phyloP scores from a whole-genome alignment of 1,284 basidiomycete species.

The Cryptococcus depauperatus region DNA sequence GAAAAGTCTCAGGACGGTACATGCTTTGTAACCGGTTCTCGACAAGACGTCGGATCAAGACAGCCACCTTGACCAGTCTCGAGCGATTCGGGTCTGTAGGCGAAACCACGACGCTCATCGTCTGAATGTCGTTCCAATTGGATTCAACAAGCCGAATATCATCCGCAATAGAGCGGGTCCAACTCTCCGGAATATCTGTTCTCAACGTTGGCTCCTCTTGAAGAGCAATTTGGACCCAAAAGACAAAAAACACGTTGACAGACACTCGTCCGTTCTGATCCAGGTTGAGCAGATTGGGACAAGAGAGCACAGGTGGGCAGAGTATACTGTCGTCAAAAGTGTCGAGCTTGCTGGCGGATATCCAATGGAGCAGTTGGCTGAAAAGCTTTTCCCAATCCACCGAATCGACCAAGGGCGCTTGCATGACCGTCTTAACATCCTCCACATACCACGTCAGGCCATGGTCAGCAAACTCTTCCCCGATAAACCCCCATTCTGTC shows the following conservation, averaged over 20 bases:
- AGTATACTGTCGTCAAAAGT: constrained; percentile 9
- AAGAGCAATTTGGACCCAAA: constrained; percentile 6
- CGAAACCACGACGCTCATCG: neutral
- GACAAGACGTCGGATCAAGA: neutral
- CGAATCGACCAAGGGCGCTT: neutral
- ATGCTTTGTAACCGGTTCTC: constrained; percentile 9
- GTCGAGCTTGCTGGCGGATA: neutral
- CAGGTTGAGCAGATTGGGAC: constrained; percentile 15
- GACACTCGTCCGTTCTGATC: constrained; percentile 20
- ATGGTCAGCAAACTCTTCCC: constrained; percentile 22
- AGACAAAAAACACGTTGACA: constrained; percentile 14
- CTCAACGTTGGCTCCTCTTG: neutral
- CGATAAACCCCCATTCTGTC: constrained; percentile 62
- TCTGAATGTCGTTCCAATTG: neutral
- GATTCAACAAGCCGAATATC: neutral
- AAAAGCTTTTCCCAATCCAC: neutral
- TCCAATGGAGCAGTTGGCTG: neutral
- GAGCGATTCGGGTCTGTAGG: neutral
- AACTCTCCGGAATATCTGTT: neutral
- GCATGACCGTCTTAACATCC: constrained; percentile 4
- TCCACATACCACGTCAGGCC: constrained; percentile 26
- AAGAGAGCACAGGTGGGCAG: constrained; percentile 2
- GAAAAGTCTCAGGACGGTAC: constrained; percentile 10
- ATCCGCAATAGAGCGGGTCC: neutral
- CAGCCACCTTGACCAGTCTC: neutral